phyloP scores from a whole-genome alignment of 768 basidiomycete genomes.

The Suillus clintonianus region DNA sequence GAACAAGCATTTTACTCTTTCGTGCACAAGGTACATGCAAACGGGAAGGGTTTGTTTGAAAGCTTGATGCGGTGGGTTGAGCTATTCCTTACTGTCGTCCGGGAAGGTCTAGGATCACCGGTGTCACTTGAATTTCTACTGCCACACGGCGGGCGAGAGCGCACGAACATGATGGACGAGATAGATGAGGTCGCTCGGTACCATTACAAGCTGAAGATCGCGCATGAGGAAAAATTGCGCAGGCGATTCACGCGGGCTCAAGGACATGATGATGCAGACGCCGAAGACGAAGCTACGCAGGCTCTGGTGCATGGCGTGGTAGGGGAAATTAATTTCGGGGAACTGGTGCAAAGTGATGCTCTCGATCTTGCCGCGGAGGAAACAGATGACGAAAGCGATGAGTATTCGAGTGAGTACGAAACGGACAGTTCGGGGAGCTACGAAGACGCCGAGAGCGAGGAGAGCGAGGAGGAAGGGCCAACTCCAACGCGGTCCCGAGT shows the following conservation, averaged over 20 bases:
- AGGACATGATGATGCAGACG: constrained; percentile 53
- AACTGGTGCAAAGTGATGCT: constrained; percentile 75
- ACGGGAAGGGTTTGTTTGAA: constrained; percentile 92
- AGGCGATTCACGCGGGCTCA: constrained; percentile 73
- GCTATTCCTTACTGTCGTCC: constrained; percentile 85
- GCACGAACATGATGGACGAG: constrained; percentile 77
- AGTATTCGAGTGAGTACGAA: constrained; percentile 43
- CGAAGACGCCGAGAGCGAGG: constrained; percentile 10
- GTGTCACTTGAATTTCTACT: constrained; percentile 83
- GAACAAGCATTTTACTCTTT: constrained; percentile 96
- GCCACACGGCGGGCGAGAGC: constrained; percentile 78
- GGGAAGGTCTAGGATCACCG: constrained; percentile 78
- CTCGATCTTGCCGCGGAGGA: constrained; percentile 81
- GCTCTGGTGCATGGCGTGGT: constrained; percentile 81
- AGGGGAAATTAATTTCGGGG: constrained; percentile 79
- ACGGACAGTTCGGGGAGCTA: constrained; percentile 16
- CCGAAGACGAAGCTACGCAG: constrained; percentile 82
- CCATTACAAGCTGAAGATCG: constrained; percentile 92
- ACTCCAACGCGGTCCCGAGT: background rate
- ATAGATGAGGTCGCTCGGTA: constrained; percentile 89
- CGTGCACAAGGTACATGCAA: constrained; percentile 97
- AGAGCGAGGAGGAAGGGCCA: constrained; percentile 10
- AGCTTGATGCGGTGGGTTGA: constrained; percentile 97
- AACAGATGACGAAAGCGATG: constrained; percentile 43
- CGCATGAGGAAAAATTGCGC: constrained; percentile 91